Base-by-base conservation (phyloP, 331 rosid species). In the Acacia concinna region DNA sequence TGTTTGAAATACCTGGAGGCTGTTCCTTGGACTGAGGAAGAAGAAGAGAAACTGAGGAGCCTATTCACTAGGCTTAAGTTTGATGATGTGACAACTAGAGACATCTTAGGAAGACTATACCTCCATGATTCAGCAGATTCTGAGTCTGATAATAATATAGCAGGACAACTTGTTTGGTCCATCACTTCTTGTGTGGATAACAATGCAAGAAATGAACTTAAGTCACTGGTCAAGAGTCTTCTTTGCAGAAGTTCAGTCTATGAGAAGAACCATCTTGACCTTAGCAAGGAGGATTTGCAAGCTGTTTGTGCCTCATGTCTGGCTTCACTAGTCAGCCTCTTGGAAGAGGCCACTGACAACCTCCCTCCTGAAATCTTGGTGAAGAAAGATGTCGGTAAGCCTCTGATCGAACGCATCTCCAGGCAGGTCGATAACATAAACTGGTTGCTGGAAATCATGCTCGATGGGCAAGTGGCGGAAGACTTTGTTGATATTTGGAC, bases 1-100 rank as follows among this genome's bases (percentile, higher is more conserved):
- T 94, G 98, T 86, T 84, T 94, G 60, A 88, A 88, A 76, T 94
- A 90, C 86, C 94, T 94, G n/a, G 98, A 94, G 85, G 98, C 97
- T 63, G 97, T 94, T 89, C 98, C 98, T 86, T 94, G 98, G 98
- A 89, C 97, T 4, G 98, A 94, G 87, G 98, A 94, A 81, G 97
- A 94, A 79, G 98, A 94, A 86, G 97, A 90, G 84, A 94, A 94
- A 78, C 57, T 94, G 64, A 88, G 94, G 82, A 84, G 83, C 74
- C 74, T 94, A 77, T 92, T 94, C 71, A 83, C 88, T 4, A 90
- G 91, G 74, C 85, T 92, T 37, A 89, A 87, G 89, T 94, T 94
- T n/a, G 97, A 94, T 44, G 94, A 94, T 40, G 83, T 86, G 37
- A 94, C 97, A 18, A 89, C 92, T 40, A 86, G 86, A 73, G 98